Percentiles rank a stretch among this genome's conserved stretches.
Conservation (phyloP, 371 early-diverging fungal species). For the Circinella umbellata region DNA sequence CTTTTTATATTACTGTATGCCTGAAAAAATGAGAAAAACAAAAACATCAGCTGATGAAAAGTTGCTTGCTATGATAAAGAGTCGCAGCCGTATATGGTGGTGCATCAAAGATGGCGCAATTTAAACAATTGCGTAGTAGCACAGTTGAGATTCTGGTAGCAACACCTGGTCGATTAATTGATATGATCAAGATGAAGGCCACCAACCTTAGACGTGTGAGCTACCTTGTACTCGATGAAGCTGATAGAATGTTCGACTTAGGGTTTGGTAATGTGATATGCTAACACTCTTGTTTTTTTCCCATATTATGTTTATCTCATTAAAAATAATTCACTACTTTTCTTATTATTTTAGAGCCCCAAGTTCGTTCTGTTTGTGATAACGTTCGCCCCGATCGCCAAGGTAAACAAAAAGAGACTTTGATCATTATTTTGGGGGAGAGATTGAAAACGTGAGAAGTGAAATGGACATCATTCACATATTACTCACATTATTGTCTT, state of each 20-base stretch:
- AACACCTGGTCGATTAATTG: conserved; percentile 96
- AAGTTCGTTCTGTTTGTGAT: conserved; percentile 94
- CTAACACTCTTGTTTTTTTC: conserved; percentile 15
- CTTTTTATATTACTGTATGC: too few relatives aligned
- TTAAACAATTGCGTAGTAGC: conserved; percentile 81
- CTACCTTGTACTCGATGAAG: conserved; percentile 95
- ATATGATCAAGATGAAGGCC: conserved; percentile 89
- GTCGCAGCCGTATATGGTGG: conserved; percentile 92
- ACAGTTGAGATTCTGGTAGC: conserved; percentile 91
- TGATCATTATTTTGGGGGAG: neutral
- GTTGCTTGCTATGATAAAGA: conserved; percentile 17
- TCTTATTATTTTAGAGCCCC: conserved; percentile 72
- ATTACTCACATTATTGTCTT: neutral
- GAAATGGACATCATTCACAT: too few relatives aligned
- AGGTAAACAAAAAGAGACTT: conserved; percentile 46
- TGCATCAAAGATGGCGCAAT: conserved; percentile 88
- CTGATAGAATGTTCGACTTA: conserved; percentile 95
- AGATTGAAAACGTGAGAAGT: neutral
- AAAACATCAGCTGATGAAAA: neutral
- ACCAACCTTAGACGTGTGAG: conserved; percentile 91
- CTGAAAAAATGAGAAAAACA: neutral
- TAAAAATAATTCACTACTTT: too few relatives aligned
- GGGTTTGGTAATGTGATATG: conserved; percentile 79
- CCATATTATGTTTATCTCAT: neutral
- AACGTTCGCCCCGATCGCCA: conserved; percentile 82